Base-by-base conservation (phyloP, 176 grass and related monocot species). In the Juncus inflexus region DNA sequence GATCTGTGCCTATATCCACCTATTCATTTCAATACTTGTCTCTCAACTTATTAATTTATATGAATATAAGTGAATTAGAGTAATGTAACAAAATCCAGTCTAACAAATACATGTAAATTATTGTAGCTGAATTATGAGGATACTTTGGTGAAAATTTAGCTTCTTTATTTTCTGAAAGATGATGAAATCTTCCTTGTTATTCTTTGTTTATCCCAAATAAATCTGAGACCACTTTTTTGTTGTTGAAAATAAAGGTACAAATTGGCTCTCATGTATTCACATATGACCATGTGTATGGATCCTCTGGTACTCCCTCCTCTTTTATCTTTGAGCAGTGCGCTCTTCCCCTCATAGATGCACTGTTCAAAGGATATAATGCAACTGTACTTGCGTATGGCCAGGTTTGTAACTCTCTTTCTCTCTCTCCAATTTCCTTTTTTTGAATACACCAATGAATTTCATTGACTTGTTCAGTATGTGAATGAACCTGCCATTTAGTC, bases 371-470 rank as follows among this genome's bases (percentile, higher is more conserved):
- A 63, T 99, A 99, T 64, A 99, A 99, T 9, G 80, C 88, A n/a
- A 99, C 94, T 58, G 88, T 99, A 6, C 75, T 99, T 59, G 94
- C 94, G 12, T 99, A 99, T 73, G 94, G 94, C 4, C 94, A 99
- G 94, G 94, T 99, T 58, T 15, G 35, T 16, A 38, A 67, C 47
- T 68, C 38, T 51, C 9, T 47, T 2, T 47, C 43, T 6, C 19
- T 28, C 19, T 28, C 19, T 28, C 19, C 19, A 28, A 28, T 59
- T 59, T 64, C 19, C 58, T 3, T 7, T 63, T 11, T 6, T 60
- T 64, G 61, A 7, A 37, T 40, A 60, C 7, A 42, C 9, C 6
- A 40, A 2, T 2, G 38, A 6, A 12, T 9, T 11, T 39, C 54
- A 3, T 4, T 53, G 43, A 35, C 7, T 9, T 64, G 61, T 35